phyloP scores from a whole-genome alignment of 768 basidiomycete species.

The Amanita subjunquillea region DNA sequence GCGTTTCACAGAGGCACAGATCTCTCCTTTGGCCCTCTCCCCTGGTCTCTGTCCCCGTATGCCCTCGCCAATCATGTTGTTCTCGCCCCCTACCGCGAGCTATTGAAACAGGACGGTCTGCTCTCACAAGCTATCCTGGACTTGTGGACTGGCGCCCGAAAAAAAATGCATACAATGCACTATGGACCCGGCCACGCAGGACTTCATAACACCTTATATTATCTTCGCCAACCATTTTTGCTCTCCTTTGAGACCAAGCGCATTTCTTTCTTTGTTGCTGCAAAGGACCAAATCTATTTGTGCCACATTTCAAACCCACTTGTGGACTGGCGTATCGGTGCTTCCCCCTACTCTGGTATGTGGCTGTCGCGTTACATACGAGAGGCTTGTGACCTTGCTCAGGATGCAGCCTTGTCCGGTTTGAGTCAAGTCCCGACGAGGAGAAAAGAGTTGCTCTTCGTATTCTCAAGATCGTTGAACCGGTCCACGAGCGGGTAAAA shows the following conservation, averaged over 20 bases:
- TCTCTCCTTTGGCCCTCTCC: neutral
- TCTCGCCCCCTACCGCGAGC: neutral
- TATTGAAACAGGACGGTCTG: neutral
- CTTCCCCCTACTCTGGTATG: neutral
- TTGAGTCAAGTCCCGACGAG: neutral
- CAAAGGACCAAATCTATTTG: neutral
- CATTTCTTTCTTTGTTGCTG: neutral
- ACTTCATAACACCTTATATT: neutral
- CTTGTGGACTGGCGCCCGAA: neutral
- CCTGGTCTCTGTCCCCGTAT: neutral
- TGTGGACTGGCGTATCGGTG: neutral
- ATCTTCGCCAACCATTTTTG: neutral
- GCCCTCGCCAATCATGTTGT: neutral
- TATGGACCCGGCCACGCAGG: neutral
- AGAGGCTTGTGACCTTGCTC: neutral
- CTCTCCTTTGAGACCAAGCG: neutral
- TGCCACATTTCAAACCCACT: neutral
- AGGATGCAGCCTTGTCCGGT: neutral
- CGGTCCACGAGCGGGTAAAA: neutral
- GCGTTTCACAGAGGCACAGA: neutral
- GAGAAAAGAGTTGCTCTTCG: neutral
- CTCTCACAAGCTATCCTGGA: neutral
- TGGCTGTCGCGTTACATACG: neutral
- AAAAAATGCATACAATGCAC: too few relatives aligned
- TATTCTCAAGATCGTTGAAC: slow-evolving; percentile 1